Percentiles rank a stretch among this genome's conserved stretches.
Evolutionary conservation across 2,329 filamentous ascomycete species (phyloP).

Genomic region (Bipolaris sorokiniana): DNA sequence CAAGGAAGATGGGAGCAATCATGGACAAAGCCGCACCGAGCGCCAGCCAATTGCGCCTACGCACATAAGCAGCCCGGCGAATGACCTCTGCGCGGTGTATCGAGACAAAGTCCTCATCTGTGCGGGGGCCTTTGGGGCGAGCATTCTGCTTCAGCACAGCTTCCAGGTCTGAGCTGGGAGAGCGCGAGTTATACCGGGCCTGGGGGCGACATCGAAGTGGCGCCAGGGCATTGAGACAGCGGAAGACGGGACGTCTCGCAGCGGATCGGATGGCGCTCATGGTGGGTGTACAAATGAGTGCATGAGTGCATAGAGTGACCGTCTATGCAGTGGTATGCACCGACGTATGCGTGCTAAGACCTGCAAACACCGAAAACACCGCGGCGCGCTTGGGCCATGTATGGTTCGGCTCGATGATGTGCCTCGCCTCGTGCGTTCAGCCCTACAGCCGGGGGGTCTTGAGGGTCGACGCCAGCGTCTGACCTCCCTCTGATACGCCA

Average conservation of each 20-base stretch:
- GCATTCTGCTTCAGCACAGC: conserved; percentile 18
- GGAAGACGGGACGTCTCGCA: conserved; percentile 39
- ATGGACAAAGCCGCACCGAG: conserved; percentile 46
- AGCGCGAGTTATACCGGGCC: conserved; percentile 27
- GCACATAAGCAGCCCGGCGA: conserved; percentile 35
- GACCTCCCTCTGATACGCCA: background rate
- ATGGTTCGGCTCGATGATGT: conserved; percentile 2
- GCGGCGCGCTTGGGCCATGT: conserved; percentile 16
- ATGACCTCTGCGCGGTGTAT: conserved; percentile 43
- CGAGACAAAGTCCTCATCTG: conserved; percentile 40
- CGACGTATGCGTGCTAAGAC: background rate
- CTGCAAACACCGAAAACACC: conserved; percentile 9
- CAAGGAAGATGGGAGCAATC: conserved; percentile 46
- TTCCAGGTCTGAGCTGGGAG: conserved; percentile 22
- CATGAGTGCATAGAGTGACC: background rate
- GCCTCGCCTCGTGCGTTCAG: conserved; percentile 28
- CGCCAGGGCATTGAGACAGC: conserved; percentile 31
- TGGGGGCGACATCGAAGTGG: conserved; percentile 21
- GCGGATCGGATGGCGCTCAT: conserved; percentile 42
- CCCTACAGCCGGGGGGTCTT: conserved; percentile 11
- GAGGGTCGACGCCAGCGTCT: background rate
- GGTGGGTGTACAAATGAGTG: conserved; percentile 16
- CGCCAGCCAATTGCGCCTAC: conserved; percentile 42
- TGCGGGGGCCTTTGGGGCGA: conserved; percentile 16
- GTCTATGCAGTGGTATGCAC: background rate